Conservation (phyloP, 2,329 filamentous ascomycete genomes). For the Corniculantispora saksenae region DNA sequence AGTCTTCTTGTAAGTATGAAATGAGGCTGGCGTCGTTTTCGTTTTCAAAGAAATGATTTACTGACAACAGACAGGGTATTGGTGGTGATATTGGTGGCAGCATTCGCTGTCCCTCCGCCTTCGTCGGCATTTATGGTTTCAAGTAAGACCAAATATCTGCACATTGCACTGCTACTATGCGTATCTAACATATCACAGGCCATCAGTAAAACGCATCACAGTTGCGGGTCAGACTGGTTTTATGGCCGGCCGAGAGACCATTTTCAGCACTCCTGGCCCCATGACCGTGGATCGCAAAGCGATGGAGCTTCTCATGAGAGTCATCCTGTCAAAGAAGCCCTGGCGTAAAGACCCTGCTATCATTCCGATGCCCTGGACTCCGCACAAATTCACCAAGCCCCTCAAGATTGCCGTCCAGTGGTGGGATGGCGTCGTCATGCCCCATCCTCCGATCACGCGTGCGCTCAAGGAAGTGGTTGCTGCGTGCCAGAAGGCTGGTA, state of each 20-base stretch:
- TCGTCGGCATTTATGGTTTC: slow-evolving; percentile 39
- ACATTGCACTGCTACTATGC: not conserved
- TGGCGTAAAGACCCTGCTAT: slow-evolving; percentile 37
- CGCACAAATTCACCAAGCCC: slow-evolving; percentile 38
- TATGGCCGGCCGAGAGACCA: slow-evolving; percentile 39
- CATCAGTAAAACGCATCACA: slow-evolving; percentile 34
- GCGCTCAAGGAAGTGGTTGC: slow-evolving; percentile 57
- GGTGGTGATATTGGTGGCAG: slow-evolving; percentile 46
- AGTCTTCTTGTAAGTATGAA: slow-evolving; percentile 36
- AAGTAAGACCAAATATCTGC: slow-evolving; percentile 25
- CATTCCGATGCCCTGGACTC: slow-evolving; percentile 36
- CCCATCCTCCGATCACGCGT: slow-evolving; percentile 59
- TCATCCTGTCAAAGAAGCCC: slow-evolving; percentile 31
- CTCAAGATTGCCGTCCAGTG: slow-evolving; percentile 62
- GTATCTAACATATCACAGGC: slow-evolving; percentile 26
- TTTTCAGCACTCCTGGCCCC: slow-evolving; percentile 34
- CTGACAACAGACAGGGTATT: slow-evolving; percentile 30
- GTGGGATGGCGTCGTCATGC: slow-evolving; percentile 60
- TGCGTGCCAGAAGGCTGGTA: slow-evolving; percentile 47
- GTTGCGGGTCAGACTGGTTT: slow-evolving; percentile 27
- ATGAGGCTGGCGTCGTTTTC: not conserved
- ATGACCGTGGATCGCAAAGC: slow-evolving; percentile 37
- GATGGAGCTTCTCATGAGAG: slow-evolving; percentile 39
- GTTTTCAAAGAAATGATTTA: not conserved
- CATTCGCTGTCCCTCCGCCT: slow-evolving; percentile 38